Evolutionary conservation across 805 yeast genomes (phyloP).

Genomic region (Nakazawaea wyomingensis): DNA sequence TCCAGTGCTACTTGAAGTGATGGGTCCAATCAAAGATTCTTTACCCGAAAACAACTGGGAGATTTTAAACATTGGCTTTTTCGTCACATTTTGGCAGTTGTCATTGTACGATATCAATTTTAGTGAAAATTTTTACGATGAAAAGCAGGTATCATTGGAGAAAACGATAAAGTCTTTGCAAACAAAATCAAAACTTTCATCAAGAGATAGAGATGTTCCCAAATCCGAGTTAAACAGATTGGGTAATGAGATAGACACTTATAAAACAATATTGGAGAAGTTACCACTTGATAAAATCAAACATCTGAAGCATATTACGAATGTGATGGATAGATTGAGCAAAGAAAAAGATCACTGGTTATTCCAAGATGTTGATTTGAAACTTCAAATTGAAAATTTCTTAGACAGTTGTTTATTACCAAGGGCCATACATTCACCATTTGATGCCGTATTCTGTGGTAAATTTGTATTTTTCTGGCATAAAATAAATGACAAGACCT

Average conservation of each 20-base stretch:
- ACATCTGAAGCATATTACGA: constrained; percentile 39
- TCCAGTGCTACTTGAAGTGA: constrained; percentile 12
- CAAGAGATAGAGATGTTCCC: constrained; percentile 23
- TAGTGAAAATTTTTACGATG: constrained; percentile 43
- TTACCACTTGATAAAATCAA: constrained; percentile 35
- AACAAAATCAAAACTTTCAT: constrained; percentile 28
- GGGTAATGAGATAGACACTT: constrained; percentile 21
- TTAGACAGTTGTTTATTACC: constrained; percentile 70
- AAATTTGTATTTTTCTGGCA: constrained; percentile 54
- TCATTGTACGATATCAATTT: constrained; percentile 66
- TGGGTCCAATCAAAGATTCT: constrained; percentile 14
- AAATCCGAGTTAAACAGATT: constrained; percentile 21
- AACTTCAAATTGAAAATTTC: constrained; percentile 26
- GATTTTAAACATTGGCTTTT: constrained; percentile 37
- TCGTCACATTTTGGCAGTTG: constrained; percentile 66
- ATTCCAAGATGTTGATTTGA: constrained; percentile 12
- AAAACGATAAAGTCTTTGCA: constrained; percentile 30
- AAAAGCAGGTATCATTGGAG: constrained; percentile 36
- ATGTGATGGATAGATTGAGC: constrained; percentile 24
- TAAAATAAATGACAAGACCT: constrained; percentile 24
- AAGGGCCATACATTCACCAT: constrained; percentile 69
- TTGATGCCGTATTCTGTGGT: constrained; percentile 72
- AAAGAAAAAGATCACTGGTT: constrained; percentile 37
- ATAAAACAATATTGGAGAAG: constrained; percentile 22
- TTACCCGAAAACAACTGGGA: constrained; percentile 20